phyloP scores from a whole-genome alignment of 1,284 basidiomycete species.

The Apiotrichum porosum region DNA sequence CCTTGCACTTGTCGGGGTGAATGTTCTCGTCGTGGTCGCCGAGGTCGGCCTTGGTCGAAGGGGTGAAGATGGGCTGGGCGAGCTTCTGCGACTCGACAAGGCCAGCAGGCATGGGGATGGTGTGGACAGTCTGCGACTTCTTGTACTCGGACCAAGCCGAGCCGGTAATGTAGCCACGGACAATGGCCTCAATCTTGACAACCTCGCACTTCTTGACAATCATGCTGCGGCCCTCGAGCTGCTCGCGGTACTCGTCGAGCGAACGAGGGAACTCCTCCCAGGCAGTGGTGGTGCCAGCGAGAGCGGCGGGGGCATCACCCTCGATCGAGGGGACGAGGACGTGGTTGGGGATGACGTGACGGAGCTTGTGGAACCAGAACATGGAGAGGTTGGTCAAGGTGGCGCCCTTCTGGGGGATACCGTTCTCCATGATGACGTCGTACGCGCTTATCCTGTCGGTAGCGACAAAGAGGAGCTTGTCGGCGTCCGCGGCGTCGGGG shows the following conservation, averaged over 20 bases:
- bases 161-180: conserved; percentile 91
- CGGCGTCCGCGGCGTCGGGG: conserved; percentile 55
- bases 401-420: conserved; percentile 88
- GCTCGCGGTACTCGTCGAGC: conserved; percentile 55
- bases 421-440: conserved; percentile 89
- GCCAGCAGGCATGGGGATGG: conserved; percentile 68
- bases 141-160: conserved; percentile 96
- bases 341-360: conserved; percentile 76
- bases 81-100: conserved; percentile 82
- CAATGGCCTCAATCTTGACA: conserved; percentile 93
- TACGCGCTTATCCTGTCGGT: conserved; percentile 95
- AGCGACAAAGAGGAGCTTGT: conserved; percentile 81
- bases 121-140: conserved; percentile 81
- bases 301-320: conserved; percentile 11
- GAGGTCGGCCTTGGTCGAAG: conserved; percentile 93
- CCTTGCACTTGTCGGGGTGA: conserved; percentile 67
- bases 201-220: conserved; percentile 86
- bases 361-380: conserved; percentile 90
- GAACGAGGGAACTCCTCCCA: conserved; percentile 67
- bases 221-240: conserved; percentile 82
- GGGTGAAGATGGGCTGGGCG: conserved; percentile 83
- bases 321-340: conserved; percentile 60
- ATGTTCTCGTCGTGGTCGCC: conserved; percentile 98
- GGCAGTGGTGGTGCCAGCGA: conserved; percentile 50
- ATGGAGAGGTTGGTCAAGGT: conserved; percentile 83